A percentile compares a stretch with the other conserved stretches of the same genome.
Evolutionary conservation across 2,329 filamentous ascomycete species (phyloP).

Genomic region (Phaeosphaeria sp.): DNA sequence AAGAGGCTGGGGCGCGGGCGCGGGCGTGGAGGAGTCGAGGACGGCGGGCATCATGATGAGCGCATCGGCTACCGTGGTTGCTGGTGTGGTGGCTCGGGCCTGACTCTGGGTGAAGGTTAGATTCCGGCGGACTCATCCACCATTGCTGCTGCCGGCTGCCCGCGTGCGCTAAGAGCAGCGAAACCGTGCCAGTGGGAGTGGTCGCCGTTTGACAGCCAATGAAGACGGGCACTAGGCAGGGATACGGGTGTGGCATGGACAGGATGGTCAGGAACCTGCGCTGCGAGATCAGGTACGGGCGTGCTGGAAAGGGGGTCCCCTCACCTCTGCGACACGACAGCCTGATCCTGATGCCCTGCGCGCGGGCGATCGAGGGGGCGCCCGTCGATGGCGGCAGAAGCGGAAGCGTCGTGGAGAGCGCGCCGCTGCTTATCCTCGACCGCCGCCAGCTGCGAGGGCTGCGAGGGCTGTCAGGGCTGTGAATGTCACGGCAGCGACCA

Average conservation of each 20-base stretch:
- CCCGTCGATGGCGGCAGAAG: neutral
- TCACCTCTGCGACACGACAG: conserved; percentile 10
- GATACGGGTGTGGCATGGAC: conserved; percentile 39
- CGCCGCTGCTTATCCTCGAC: neutral
- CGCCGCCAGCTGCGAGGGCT: neutral
- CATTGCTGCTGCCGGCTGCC: conserved; percentile 35
- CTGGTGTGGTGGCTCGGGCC: conserved; percentile 15
- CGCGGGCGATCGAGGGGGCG: neutral
- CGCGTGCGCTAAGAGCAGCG: conserved; percentile 39
- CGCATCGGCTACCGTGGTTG: conserved; percentile 20
- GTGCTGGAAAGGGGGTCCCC: conserved; percentile 24
- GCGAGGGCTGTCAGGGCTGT: neutral
- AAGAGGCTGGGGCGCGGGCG: conserved; percentile 4
- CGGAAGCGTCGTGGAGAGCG: neutral
- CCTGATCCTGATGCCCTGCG: neutral
- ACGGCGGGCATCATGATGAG: conserved; percentile 19
- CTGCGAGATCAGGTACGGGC: conserved; percentile 29
- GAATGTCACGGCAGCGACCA: conserved; percentile 16
- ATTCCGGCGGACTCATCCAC: conserved; percentile 27
- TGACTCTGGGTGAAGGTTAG: conserved; percentile 23
- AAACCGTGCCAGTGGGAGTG: conserved; percentile 39
- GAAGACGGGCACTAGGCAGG: conserved; percentile 18
- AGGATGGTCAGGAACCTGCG: conserved; percentile 40
- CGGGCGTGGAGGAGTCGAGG: conserved; percentile 8
- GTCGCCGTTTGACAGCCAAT: conserved; percentile 24